Evolutionary conservation across 1,139 yeast genomes (phyloP).

Genomic region (Geotrichum fermentans): DNA sequence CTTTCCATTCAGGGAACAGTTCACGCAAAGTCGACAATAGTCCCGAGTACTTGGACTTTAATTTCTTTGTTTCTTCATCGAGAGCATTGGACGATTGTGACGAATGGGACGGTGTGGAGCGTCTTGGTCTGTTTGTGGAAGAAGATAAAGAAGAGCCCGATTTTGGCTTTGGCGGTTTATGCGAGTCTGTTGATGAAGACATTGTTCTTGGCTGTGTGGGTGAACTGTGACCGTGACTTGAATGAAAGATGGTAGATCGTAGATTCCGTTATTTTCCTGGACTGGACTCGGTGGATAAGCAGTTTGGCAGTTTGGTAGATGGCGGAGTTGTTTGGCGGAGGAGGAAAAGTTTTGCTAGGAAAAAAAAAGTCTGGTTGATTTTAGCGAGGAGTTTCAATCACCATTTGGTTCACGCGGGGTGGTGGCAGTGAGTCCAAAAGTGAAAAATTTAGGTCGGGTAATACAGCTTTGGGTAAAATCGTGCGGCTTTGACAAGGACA

Average conservation of each 20-base stretch:
- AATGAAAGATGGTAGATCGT: neutral
- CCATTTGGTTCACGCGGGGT: no score
- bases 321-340: slow-evolving; percentile 2
- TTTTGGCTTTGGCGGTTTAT: slow-evolving; percentile 21
- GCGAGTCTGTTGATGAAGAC: slow-evolving; percentile 19
- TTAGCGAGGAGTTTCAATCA: no score
- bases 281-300: no score
- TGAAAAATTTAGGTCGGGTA: no score
- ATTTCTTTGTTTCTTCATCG: slow-evolving; percentile 41
- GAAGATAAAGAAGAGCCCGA: slow-evolving; percentile 12
- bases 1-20: slow-evolving; percentile 92
- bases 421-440: no score
- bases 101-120: slow-evolving; percentile 14
- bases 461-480: no score
- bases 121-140: slow-evolving; percentile 20
- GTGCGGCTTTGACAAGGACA: no score
- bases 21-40: slow-evolving; percentile 65
- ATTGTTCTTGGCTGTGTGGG: slow-evolving; percentile 14
- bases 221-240: neutral
- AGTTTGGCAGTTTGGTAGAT: neutral
- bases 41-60: slow-evolving; percentile 32
- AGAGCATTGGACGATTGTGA: slow-evolving; percentile 22
- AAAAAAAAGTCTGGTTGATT: slow-evolving; percentile 2
- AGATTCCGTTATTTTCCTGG: no score
- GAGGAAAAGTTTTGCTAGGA: slow-evolving; percentile 2